Base-by-base conservation (phyloP, 2,329 filamentous ascomycete species). In the Colletotrichum noveboracense region DNA sequence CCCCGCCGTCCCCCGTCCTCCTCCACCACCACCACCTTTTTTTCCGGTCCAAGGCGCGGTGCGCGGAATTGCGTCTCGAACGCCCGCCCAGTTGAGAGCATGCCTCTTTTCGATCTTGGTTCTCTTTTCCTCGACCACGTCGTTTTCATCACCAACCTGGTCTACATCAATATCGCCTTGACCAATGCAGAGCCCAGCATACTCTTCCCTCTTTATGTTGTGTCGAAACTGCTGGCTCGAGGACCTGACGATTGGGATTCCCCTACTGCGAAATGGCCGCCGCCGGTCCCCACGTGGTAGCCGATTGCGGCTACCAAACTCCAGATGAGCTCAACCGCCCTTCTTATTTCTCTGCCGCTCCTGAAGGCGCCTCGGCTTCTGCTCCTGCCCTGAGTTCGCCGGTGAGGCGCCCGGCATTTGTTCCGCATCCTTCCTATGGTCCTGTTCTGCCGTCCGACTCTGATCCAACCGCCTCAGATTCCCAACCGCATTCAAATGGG, bases 21-120 rank as follows among this genome's bases (percentile, higher is more conserved):
- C 58, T 21, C 60, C 52, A 68, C 70, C 43, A 71, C 65, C 52
- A 61, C 34, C 24, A 69, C n/a, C 43, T 52, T 36, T 48, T 43
- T 34, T 24, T 24, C 58, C 21, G 26, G 32, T 34, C 60, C 43
- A 55, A 66, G 60, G 32, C 60, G 38, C 61, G 26, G 58, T 70
- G 66, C 38, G 60, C 66, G 74, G 66, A 64, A 56, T 30, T 58
- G 74, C 71, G 71, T 76, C 28, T 21, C 26, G 21, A n/a, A 74
- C 70, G 74, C 70, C 58, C 71, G 61, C 56, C 48, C n/a, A 21
- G 26, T 43, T 48, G 21, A 52, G 71, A 81, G 66, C 76, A 91
- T 91, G 89, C 86, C 89, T 80, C 83, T 91, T 74, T 84, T 85
- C 79, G 87, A 90, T 82, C 80, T 91, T 30, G 89, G 89, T 65